phyloP scores from a whole-genome alignment of 2,329 filamentous ascomycete species.

The Trichoderma pleuroti region DNA sequence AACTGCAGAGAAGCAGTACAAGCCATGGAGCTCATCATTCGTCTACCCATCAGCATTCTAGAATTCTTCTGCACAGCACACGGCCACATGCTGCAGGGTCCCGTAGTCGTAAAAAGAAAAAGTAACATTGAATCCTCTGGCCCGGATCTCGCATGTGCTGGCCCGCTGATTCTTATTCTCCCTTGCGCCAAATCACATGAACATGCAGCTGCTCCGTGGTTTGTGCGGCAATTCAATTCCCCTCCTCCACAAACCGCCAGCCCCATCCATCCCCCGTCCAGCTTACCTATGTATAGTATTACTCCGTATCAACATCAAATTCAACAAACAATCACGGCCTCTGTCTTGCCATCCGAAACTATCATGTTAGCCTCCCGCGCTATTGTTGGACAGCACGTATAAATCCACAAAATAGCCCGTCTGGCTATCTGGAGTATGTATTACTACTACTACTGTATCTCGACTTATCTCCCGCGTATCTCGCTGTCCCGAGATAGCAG shows the following conservation, averaged over 20 bases:
- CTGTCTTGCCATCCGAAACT: neutral
- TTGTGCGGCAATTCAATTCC: neutral
- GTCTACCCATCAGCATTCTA: neutral
- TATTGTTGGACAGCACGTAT: neutral
- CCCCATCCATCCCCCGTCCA: neutral
- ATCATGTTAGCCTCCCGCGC: neutral
- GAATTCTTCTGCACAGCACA: neutral
- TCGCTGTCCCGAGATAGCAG: conserved; percentile 5
- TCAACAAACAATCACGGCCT: neutral
- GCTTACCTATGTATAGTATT: no score
- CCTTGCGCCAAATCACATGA: neutral
- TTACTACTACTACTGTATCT: neutral
- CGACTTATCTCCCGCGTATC: conserved; percentile 9
- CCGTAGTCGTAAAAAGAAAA: neutral
- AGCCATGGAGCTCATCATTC: neutral
- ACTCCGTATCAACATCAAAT: no score
- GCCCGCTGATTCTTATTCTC: neutral
- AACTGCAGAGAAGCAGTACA: neutral
- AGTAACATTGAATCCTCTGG: neutral
- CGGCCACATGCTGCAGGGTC: neutral
- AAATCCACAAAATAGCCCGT: neutral
- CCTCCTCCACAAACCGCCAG: neutral
- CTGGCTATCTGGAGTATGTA: neutral
- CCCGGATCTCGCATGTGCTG: neutral
- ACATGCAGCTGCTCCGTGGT: neutral